Conservation (phyloP, 2,329 filamentous ascomycete genomes). For the Pseudogymnoascus sp. region DNA sequence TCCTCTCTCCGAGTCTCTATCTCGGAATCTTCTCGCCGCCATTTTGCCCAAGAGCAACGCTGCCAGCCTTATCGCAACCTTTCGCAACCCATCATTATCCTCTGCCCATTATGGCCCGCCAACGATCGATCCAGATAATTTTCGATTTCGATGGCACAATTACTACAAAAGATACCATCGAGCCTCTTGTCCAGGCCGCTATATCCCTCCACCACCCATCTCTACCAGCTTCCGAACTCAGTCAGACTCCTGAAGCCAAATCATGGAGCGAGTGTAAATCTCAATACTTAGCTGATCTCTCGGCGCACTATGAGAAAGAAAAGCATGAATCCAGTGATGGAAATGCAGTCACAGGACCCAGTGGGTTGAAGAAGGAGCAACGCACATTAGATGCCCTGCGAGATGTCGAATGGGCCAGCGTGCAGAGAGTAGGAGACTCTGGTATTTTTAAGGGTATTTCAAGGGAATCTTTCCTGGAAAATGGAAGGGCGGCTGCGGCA, state of each 20-base stretch:
- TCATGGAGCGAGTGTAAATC: slow-evolving; percentile 14
- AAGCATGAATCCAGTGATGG: neutral
- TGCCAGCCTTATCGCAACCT: neutral
- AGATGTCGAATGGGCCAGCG: slow-evolving; percentile 21
- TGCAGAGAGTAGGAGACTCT: slow-evolving; percentile 20
- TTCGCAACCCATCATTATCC: neutral
- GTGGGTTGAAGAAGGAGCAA: slow-evolving; percentile 16
- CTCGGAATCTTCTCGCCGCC: neutral
- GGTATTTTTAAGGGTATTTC: slow-evolving; percentile 22
- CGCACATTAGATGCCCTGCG: slow-evolving; percentile 16
- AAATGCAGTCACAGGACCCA: neutral
- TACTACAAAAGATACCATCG: slow-evolving; percentile 25
- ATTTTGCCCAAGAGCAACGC: neutral
- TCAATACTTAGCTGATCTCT: slow-evolving; percentile 19
- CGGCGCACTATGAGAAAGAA: slow-evolving; percentile 14
- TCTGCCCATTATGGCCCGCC: neutral
- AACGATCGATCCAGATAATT: neutral
- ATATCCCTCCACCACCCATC: neutral
- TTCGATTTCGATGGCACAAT: slow-evolving; percentile 26
- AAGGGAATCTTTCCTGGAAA: slow-evolving; percentile 13
- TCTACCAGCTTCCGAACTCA: slow-evolving; percentile 12
- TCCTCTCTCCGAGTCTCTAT: neutral
- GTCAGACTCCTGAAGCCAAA: slow-evolving; percentile 10
- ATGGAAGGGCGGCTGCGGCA: slow-evolving; percentile 16
- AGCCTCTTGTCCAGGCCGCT: slow-evolving; percentile 16